Evolutionary conservation across 306 rosid genomes (phyloP).

Genomic region (Ormosia semicastrata): DNA sequence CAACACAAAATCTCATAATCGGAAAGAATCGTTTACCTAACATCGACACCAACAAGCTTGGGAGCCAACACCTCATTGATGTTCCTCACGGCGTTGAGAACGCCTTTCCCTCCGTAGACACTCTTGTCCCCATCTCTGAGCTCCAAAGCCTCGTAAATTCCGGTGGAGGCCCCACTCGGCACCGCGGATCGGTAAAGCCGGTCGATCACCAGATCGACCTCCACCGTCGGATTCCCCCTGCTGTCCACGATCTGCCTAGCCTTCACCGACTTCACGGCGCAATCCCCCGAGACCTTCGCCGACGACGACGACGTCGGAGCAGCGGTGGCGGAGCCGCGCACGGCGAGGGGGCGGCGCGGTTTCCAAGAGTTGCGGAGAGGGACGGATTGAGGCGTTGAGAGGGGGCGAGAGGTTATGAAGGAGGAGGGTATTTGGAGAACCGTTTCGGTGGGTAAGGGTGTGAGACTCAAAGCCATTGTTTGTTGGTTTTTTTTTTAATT

Average conservation of each 20-base stretch:
- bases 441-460: slow-evolving; percentile 46
- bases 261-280: slow-evolving; percentile 64
- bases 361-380: slow-evolving; percentile 17
- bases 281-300: slow-evolving; percentile 37
- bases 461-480: slow-evolving; percentile 66
- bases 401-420: slow-evolving; percentile 35
- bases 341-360: slow-evolving; percentile 20
- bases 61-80: slow-evolving; percentile 80
- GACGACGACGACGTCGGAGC: slow-evolving; percentile 43
- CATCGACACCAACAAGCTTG: slow-evolving; percentile 82
- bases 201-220: slow-evolving; percentile 90
- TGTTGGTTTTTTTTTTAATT: background rate
- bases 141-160: slow-evolving; percentile 97
- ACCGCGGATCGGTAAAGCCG: slow-evolving; percentile 91
- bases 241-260: slow-evolving; percentile 97
- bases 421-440: slow-evolving; percentile 45
- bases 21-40: slow-evolving; percentile 48
- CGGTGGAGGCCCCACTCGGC: slow-evolving; percentile 97
- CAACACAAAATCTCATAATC: background rate
- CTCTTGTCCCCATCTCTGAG: slow-evolving; percentile 84
- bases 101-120: slow-evolving; percentile 94
- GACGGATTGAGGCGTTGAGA: slow-evolving; percentile 26
- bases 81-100: slow-evolving; percentile 77
- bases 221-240: slow-evolving; percentile 95
- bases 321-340: slow-evolving; percentile 52